Percentiles rank a stretch among this genome's conserved stretches.
Evolutionary conservation across 257 asterid species (phyloP).

Genomic region (Thymus mandschuricus): DNA sequence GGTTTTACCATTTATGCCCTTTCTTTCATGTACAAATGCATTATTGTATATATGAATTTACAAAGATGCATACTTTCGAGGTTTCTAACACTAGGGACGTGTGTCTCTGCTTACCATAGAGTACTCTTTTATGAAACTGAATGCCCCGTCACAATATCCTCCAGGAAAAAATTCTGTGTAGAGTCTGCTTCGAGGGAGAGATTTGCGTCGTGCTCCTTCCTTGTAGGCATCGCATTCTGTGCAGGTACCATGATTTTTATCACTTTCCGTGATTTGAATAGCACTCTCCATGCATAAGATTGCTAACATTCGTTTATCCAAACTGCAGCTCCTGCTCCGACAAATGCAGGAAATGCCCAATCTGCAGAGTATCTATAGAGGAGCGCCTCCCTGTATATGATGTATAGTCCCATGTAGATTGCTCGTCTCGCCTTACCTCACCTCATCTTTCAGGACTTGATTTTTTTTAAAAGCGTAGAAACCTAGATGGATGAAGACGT

Average conservation of each 20-base stretch:
- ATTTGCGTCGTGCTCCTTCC: slow-evolving; percentile 92
- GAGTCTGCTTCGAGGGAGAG: slow-evolving; percentile 96
- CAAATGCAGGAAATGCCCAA: slow-evolving; percentile 90
- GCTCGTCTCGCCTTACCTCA: slow-evolving; percentile 24
- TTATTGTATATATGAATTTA: too few relatives aligned
- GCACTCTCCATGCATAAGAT: not conserved
- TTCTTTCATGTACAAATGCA: not conserved
- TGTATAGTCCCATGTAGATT: slow-evolving; percentile 58
- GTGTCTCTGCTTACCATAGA: not conserved
- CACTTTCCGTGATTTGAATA: slow-evolving; percentile 7
- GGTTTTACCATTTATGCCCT: not conserved
- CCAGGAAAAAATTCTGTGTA: slow-evolving; percentile 94
- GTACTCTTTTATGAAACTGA: slow-evolving; percentile 22
- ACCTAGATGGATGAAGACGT: slow-evolving; percentile 29
- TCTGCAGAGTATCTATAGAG: slow-evolving; percentile 72
- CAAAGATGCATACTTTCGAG: too few relatives aligned
- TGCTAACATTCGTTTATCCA: slow-evolving; percentile 21
- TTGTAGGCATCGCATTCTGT: slow-evolving; percentile 90
- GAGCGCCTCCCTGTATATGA: slow-evolving; percentile 93
- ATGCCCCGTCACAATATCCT: slow-evolving; percentile 23
- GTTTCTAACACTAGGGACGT: not conserved
- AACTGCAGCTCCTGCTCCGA: slow-evolving; percentile 74
- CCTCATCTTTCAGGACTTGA: slow-evolving; percentile 23
- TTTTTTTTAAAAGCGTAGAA: slow-evolving; percentile 20
- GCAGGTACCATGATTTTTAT: slow-evolving; percentile 62